A percentile compares a stretch with the other conserved stretches of the same genome.
Conservation (phyloP, 1,284 basidiomycete genomes). For the Lentinus polychrous region DNA sequence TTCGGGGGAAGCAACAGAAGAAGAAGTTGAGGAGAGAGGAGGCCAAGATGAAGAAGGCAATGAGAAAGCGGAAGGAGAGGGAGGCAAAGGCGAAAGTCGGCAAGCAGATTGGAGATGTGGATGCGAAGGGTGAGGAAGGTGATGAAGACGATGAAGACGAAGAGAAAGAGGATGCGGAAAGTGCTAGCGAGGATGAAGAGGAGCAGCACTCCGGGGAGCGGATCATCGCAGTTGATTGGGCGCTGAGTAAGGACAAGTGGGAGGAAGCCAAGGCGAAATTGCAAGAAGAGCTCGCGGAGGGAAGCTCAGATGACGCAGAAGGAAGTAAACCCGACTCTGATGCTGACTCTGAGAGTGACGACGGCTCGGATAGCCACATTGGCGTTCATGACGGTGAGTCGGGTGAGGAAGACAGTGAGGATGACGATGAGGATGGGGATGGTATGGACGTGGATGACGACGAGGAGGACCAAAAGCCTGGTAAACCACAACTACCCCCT, state of each 20-base stretch:
- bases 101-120: conserved; percentile 34
- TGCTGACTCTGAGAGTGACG: conserved; percentile 30
- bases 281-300: conserved; percentile 32
- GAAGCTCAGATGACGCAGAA: conserved; percentile 26
- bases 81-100: conserved; percentile 29
- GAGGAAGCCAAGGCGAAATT: conserved; percentile 67
- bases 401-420: conserved; percentile 19
- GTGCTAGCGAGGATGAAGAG: conserved; percentile 32
- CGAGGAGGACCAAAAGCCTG: conserved; percentile 46
- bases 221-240: conserved; percentile 84
- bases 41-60: conserved; percentile 39
- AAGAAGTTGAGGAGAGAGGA: conserved; percentile 61
- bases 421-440: conserved; percentile 27
- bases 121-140: conserved; percentile 33
- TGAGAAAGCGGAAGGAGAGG: conserved; percentile 26
- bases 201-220: conserved; percentile 36
- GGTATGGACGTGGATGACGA: conserved; percentile 36
- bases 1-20: conserved; percentile 70
- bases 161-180: conserved; percentile 30
- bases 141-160: conserved; percentile 41
- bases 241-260: conserved; percentile 91
- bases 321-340: conserved; percentile 38
- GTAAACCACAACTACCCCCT: conserved; percentile 69
- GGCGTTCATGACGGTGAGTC: conserved; percentile 24
- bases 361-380: conserved; percentile 28